A percentile compares a stretch with the other conserved stretches of the same genome.
Evolutionary conservation across 306 rosid genomes (phyloP).

Genomic region (Cucumis melo): DNA sequence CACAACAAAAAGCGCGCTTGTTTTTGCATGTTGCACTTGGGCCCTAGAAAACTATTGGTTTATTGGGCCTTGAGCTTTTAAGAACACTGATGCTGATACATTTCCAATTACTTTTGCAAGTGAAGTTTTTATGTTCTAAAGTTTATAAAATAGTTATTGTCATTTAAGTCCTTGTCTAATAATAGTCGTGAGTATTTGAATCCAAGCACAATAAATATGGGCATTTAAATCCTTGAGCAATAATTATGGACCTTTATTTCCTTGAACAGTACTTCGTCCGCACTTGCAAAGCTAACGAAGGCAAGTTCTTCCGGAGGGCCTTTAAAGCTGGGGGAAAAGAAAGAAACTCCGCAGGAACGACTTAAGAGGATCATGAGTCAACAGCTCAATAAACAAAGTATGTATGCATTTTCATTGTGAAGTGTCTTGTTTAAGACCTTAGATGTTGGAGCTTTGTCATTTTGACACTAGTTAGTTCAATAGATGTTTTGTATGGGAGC

Average conservation of each 20-base stretch:
- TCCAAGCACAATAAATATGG: not conserved
- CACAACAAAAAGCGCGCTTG: too few relatives aligned
- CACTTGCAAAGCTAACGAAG: slow-evolving; percentile 63
- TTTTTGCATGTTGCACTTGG: too few relatives aligned
- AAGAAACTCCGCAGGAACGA: slow-evolving; percentile 98
- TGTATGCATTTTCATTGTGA: slow-evolving; percentile 10
- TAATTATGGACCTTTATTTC: not conserved
- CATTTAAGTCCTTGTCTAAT: not conserved
- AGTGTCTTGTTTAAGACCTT: not conserved
- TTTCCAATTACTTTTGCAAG: not conserved
- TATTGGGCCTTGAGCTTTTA: too few relatives aligned
- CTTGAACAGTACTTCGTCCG: slow-evolving; percentile 62
- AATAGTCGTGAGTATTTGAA: not conserved
- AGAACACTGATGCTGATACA: not conserved
- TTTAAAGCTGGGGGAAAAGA: slow-evolving; percentile 68
- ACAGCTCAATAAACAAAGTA: slow-evolving; percentile 93
- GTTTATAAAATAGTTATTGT: not conserved
- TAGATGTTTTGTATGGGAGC: not conserved
- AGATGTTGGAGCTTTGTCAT: too few relatives aligned
- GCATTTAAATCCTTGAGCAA: not conserved
- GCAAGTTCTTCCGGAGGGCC: slow-evolving; percentile 64
- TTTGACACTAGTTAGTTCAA: too few relatives aligned
- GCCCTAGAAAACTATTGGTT: too few relatives aligned
- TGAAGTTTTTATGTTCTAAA: not conserved
- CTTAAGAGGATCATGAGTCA: slow-evolving; percentile 96